phyloP scores from a whole-genome alignment of 768 basidiomycete species.

The Symmetrospora coprosmae region DNA sequence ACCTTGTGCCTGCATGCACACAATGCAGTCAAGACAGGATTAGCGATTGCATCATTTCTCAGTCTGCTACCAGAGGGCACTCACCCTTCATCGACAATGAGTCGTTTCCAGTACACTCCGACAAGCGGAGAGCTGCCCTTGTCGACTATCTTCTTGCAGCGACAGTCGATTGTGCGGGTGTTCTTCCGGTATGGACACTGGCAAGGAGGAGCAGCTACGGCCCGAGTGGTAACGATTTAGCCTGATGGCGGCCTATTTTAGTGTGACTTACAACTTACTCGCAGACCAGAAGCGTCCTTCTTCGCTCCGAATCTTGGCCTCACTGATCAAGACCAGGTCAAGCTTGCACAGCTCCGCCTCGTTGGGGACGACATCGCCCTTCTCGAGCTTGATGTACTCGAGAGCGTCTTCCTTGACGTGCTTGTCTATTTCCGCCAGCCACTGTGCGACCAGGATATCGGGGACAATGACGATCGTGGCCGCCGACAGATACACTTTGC shows the following conservation, averaged over 20 bases:
- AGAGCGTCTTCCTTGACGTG: conserved; percentile 29
- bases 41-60: background rate
- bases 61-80: background rate
- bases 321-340: conserved; percentile 32
- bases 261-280: background rate
- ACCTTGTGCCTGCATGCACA: conserved; percentile 2
- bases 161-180: background rate
- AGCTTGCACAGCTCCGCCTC: conserved; percentile 30
- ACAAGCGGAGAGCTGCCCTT: conserved; percentile 12
- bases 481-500: conserved; percentile 32
- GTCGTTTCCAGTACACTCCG: conserved; percentile 26
- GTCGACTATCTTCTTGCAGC: conserved; percentile 3
- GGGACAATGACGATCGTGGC: conserved; percentile 37
- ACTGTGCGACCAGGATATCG: conserved; percentile 34
- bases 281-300: conserved; percentile 2
- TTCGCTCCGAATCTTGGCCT: conserved; percentile 6
- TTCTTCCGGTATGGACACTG: conserved; percentile 2
- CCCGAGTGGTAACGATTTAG: background rate
- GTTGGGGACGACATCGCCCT: conserved; percentile 25
- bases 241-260: background rate
- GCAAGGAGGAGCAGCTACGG: background rate
- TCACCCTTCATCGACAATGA: conserved; percentile 31
- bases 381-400: conserved; percentile 27
- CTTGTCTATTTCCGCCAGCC: conserved; percentile 34
- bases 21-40: background rate